Conservation (phyloP, 108 stramenopile genomes). For the Nitzschia putrida region DNA sequence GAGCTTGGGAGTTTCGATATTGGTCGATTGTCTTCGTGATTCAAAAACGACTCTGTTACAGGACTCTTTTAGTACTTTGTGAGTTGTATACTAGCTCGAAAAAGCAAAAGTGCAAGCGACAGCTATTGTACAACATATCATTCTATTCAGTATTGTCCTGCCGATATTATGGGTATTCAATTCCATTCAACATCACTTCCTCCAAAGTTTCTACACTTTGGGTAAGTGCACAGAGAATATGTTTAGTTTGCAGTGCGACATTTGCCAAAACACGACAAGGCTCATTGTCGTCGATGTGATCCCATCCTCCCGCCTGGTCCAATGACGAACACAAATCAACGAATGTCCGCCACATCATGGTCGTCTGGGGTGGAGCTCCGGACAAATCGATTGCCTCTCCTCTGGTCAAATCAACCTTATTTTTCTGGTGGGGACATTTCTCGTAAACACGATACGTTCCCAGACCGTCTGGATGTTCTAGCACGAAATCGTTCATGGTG, state of each 20-base stretch:
- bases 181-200: slow-evolving; percentile 31
- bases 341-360: slow-evolving; percentile 50
- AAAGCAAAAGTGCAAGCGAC: no score
- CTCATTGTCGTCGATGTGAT: slow-evolving; percentile 23
- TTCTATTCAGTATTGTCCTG: background rate
- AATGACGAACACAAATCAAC: slow-evolving; percentile 23
- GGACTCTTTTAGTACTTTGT: no score
- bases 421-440: background rate
- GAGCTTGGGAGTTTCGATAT: no score
- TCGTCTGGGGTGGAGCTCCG: slow-evolving; percentile 32
- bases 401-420: slow-evolving; percentile 18
- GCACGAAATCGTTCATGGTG: slow-evolving; percentile 51
- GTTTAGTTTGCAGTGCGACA: slow-evolving; percentile 50
- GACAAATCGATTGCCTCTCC: slow-evolving; percentile 47
- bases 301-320: slow-evolving; percentile 38
- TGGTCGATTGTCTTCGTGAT: no score
- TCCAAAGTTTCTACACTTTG: slow-evolving; percentile 36
- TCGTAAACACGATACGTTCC: slow-evolving; percentile 52
- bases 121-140: background rate
- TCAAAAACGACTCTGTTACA: no score
- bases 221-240: slow-evolving; percentile 36
- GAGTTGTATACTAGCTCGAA: no score
- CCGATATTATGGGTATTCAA: slow-evolving; percentile 17
- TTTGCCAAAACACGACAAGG: slow-evolving; percentile 35
- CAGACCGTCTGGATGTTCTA: slow-evolving; percentile 52